A percentile compares a stretch with the other conserved stretches of the same genome.
phyloP scores from a whole-genome alignment of 768 basidiomycete species.

The Boletellus emodensis region DNA sequence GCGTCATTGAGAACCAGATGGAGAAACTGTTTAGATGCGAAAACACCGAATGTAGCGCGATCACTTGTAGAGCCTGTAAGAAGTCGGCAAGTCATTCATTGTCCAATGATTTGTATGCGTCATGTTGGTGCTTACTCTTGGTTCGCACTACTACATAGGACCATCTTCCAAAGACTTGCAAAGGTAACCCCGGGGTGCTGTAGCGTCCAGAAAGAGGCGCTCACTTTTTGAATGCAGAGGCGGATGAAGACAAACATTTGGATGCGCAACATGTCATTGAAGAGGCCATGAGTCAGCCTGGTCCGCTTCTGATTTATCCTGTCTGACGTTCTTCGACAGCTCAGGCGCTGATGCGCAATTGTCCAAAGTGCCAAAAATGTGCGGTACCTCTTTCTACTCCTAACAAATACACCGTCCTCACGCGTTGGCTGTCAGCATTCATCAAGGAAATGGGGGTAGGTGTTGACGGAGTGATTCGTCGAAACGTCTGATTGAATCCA shows the following conservation, averaged over 20 bases:
- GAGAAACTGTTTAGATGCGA: conserved; percentile 60
- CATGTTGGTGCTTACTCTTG: not conserved
- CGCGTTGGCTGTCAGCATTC: conserved; percentile 48
- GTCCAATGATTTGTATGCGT: not conserved
- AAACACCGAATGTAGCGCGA: conserved; percentile 63
- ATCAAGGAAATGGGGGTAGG: conserved; percentile 76
- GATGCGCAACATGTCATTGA: conserved; percentile 78
- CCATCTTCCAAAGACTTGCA: conserved; percentile 77
- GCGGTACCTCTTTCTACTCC: conserved; percentile 8
- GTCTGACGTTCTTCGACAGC: conserved; percentile 38
- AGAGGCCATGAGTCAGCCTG: conserved; percentile 80
- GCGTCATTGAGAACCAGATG: conserved; percentile 64
- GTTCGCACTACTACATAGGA: conserved; percentile 41
- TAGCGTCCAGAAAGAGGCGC: not conserved
- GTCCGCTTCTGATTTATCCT: conserved; percentile 15
- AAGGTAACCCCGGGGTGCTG: conserved; percentile 42
- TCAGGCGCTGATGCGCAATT: conserved; percentile 79
- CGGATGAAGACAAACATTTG: conserved; percentile 68
- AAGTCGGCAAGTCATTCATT: conserved; percentile 45
- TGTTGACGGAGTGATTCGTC: conserved; percentile 7
- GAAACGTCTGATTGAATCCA: not conserved
- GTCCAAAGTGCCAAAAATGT: conserved; percentile 85
- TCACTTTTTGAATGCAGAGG: conserved; percentile 43
- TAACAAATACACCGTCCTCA: not conserved
- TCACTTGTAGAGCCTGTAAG: conserved; percentile 80